These are phyloP conservation scores for Xylaria sp. DNA, from an alignment of 2,329 filamentous ascomycete genomes.

Conservation along the genomic window DNA sequence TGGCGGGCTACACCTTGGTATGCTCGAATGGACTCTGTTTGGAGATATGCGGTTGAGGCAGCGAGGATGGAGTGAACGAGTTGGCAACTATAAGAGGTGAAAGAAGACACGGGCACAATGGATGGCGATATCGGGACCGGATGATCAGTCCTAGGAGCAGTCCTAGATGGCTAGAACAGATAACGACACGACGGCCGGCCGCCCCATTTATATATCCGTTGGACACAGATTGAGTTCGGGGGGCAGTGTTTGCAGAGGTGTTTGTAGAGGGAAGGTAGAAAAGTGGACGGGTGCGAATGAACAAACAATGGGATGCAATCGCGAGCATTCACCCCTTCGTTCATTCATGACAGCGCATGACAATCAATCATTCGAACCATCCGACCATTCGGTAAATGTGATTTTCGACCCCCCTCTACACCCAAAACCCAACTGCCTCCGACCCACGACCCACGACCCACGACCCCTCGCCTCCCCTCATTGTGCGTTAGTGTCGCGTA, in stretches of 20 bases:
- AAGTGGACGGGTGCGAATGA: conserved; percentile 11
- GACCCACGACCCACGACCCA: neutral
- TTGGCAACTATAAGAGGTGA: neutral
- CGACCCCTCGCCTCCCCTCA: conserved; percentile 21
- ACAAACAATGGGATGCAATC: conserved; percentile 18
- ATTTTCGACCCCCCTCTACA: conserved; percentile 6
- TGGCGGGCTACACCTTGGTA: neutral
- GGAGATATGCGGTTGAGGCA: neutral
- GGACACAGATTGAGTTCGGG: neutral
- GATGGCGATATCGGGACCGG: conserved; percentile 7
- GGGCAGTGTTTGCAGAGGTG: neutral
- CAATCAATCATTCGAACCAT: neutral
- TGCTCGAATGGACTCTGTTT: neutral
- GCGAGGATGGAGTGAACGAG: neutral
- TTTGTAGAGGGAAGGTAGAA: conserved; percentile 2
- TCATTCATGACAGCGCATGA: conserved; percentile 10
- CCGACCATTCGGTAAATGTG: conserved; percentile 4
- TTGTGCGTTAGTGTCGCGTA: neutral
- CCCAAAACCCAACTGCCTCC: neutral
- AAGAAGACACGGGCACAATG: neutral
- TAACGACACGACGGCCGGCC: conserved; percentile 14
- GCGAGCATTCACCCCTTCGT: conserved; percentile 9
- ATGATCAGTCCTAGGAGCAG: neutral
- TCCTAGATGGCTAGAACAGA: neutral
- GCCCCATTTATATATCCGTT: conserved; percentile 23